Evolutionary conservation across 2,329 filamentous ascomycete genomes (phyloP).

Genomic region (Scleromitrula shiraiana): DNA sequence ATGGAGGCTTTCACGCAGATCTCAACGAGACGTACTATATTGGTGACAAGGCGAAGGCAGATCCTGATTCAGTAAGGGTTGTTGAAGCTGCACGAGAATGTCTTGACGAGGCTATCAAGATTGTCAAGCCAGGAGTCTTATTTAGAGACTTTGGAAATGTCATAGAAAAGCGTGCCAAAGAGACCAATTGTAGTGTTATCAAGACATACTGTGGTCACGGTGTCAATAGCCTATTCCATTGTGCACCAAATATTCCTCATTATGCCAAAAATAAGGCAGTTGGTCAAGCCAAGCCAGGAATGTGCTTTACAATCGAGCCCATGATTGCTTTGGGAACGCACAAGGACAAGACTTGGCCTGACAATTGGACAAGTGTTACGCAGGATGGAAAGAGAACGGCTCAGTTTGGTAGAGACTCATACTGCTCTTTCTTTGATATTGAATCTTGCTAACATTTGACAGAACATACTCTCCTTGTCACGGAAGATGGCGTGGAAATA

Average conservation of each 20-base stretch:
- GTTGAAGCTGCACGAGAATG: constrained; percentile 87
- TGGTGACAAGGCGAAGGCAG: constrained; percentile 73
- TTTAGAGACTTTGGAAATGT: constrained; percentile 90
- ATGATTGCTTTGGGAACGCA: constrained; percentile 95
- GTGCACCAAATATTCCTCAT: constrained; percentile 87
- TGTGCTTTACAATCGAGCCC: constrained; percentile 98
- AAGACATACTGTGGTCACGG: constrained; percentile 95
- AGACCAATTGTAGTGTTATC: constrained; percentile 78
- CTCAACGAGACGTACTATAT: constrained; percentile 99
- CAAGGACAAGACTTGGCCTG: constrained; percentile 91
- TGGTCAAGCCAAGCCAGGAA: constrained; percentile 85
- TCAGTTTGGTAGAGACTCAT: constrained; percentile 66
- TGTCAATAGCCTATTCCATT: constrained; percentile 90
- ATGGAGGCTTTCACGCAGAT: constrained; percentile 91
- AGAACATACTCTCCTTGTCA: constrained; percentile 80
- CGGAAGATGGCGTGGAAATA: constrained; percentile 73
- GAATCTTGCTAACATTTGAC: constrained; percentile 14
- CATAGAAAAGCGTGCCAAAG: constrained; percentile 93
- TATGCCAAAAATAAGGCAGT: constrained; percentile 98
- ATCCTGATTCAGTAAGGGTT: constrained; percentile 81
- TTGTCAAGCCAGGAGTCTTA: constrained; percentile 86
- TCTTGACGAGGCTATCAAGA: constrained; percentile 80
- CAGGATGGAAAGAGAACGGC: constrained; percentile 83
- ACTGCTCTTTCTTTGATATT: neutral
- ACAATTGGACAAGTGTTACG: constrained; percentile 97